A percentile compares a stretch with the other conserved stretches of the same genome.
Conservation (phyloP, 345 rosid genomes). For the Draba incana region DNA sequence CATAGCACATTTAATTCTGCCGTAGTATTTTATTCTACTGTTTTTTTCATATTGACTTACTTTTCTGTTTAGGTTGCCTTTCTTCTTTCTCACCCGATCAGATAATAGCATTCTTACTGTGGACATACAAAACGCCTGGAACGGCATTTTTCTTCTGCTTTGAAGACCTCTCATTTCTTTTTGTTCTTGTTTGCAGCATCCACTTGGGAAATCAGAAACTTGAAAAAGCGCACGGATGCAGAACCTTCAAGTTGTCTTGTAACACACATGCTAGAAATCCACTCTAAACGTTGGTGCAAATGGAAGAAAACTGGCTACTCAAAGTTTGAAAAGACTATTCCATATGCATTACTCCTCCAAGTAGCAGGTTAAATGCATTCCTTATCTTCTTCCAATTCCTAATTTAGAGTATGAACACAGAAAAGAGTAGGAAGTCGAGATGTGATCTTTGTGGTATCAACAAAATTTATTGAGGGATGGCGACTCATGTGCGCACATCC, state of each 20-base stretch:
- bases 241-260: slow-evolving; percentile 66
- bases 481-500: slow-evolving; percentile 14
- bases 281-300: slow-evolving; percentile 64
- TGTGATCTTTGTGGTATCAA: slow-evolving; percentile 11
- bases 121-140: slow-evolving; percentile 5
- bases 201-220: slow-evolving; percentile 85
- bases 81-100: slow-evolving; percentile 25
- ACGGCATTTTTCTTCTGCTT: background rate
- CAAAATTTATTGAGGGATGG: slow-evolving; percentile 1
- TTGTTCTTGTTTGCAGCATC: slow-evolving; percentile 60
- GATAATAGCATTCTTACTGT: slow-evolving; percentile 23
- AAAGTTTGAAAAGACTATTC: slow-evolving; percentile 84
- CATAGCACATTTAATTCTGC: too few species aligned
- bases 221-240: slow-evolving; percentile 64
- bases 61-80: slow-evolving; percentile 18
- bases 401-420: slow-evolving; percentile 13
- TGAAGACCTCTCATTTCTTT: slow-evolving; percentile 25
- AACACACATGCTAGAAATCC: slow-evolving; percentile 85
- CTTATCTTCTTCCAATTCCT: slow-evolving; percentile 11
- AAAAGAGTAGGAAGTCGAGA: slow-evolving; percentile 19
- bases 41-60: slow-evolving; percentile 11
- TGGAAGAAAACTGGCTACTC: slow-evolving; percentile 79
- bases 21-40: slow-evolving; percentile 19
- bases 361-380: slow-evolving; percentile 65
- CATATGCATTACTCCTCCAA: slow-evolving; percentile 77